Evolutionary conservation across 2,329 filamentous ascomycete species (phyloP).

Genomic region (Fusarium cyanostomum): DNA sequence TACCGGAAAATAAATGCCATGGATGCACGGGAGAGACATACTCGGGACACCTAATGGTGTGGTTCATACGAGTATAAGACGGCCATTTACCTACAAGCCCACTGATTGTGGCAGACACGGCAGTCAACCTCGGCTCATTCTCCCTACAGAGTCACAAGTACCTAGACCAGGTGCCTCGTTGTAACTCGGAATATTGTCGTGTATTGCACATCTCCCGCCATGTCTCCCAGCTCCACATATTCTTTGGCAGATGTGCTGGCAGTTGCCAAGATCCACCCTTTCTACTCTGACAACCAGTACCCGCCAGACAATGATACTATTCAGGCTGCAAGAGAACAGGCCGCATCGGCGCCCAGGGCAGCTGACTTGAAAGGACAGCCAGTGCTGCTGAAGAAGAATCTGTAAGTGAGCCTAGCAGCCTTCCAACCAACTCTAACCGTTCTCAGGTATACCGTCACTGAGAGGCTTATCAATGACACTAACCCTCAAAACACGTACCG

Average conservation of each 20-base stretch:
- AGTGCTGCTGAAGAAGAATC: slow-evolving; percentile 33
- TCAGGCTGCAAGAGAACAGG: slow-evolving; percentile 6
- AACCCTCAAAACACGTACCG: slow-evolving; percentile 50
- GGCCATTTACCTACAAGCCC: neutral
- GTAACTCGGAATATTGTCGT: neutral
- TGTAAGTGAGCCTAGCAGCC: slow-evolving; percentile 27
- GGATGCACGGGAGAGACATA: neutral
- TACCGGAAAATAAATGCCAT: neutral
- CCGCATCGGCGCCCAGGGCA: neutral
- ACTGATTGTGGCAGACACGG: neutral
- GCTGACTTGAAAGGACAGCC: slow-evolving; percentile 14
- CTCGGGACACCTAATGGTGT: neutral
- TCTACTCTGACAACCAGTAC: slow-evolving; percentile 46
- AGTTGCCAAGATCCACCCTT: slow-evolving; percentile 49
- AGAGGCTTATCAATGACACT: slow-evolving; percentile 49
- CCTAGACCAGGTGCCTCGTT: neutral
- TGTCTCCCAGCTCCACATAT: slow-evolving; percentile 25
- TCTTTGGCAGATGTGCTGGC: slow-evolving; percentile 46
- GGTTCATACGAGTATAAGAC: neutral
- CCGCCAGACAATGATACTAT: slow-evolving; percentile 40
- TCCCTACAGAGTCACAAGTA: neutral
- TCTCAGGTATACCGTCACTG: slow-evolving; percentile 47
- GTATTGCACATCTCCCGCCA: neutral
- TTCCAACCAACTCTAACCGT: neutral
- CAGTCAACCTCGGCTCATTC: neutral